phyloP scores from a whole-genome alignment of 1,139 yeast species.

The Geotrichum reessii region DNA sequence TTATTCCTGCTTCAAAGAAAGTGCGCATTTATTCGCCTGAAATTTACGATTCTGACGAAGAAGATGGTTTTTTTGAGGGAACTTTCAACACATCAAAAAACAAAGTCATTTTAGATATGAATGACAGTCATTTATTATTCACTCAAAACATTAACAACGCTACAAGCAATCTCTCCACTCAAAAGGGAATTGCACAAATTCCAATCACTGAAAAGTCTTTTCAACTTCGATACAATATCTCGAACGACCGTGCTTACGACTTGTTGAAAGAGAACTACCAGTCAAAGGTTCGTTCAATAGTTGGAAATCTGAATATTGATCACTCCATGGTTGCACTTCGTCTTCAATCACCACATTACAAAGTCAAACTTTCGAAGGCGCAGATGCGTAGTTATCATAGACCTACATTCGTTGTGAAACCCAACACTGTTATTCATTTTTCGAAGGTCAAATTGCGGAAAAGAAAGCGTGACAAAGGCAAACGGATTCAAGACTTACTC shows the following conservation, averaged over 20 bases:
- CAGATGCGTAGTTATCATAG: conserved; percentile 80
- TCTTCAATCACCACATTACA: conserved; percentile 86
- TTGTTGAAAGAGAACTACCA: conserved; percentile 78
- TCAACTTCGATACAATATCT: conserved; percentile 62
- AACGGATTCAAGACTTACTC: conserved; percentile 69
- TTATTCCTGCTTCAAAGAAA: conserved; percentile 2
- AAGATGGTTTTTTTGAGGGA: conserved; percentile 77
- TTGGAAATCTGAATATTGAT: conserved; percentile 85
- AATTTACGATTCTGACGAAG: conserved; percentile 49
- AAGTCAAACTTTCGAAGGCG: conserved; percentile 62
- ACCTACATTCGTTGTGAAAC: conserved; percentile 65
- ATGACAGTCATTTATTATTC: conserved; percentile 74
- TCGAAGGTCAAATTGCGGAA: conserved; percentile 74
- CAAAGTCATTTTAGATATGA: conserved; percentile 65
- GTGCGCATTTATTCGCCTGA: conserved; percentile 19
- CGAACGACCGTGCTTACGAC: conserved; percentile 85
- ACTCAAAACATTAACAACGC: conserved; percentile 29
- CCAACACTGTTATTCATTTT: conserved; percentile 73
- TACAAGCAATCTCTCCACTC: conserved; percentile 35
- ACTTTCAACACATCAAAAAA: conserved; percentile 41
- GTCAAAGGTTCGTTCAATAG: conserved; percentile 85
- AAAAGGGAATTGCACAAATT: conserved; percentile 28
- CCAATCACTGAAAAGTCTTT: conserved; percentile 50
- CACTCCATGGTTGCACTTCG: conserved; percentile 85
- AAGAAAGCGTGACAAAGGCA: conserved; percentile 84